Conservation (phyloP, 2,329 filamentous ascomycete species). For the Trichophyton mentagrophytes region DNA sequence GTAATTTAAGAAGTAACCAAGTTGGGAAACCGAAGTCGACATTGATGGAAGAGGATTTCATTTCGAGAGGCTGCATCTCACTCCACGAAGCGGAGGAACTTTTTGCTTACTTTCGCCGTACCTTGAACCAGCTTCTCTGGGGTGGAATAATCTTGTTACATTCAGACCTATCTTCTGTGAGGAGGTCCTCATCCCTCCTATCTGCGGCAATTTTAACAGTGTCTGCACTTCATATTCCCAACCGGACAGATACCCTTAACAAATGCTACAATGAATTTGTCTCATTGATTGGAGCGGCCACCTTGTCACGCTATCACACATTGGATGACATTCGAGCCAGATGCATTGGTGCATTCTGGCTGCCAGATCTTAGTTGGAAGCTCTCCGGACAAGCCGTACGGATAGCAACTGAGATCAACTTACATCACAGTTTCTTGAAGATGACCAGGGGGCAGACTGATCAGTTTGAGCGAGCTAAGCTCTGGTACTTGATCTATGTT, state of each 20-base stretch:
- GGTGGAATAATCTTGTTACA: slow-evolving; percentile 41
- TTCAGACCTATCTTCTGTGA: slow-evolving; percentile 38
- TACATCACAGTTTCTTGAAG: slow-evolving; percentile 43
- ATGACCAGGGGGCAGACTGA: slow-evolving; percentile 37
- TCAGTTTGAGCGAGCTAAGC: slow-evolving; percentile 43
- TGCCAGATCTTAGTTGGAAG: slow-evolving; percentile 51
- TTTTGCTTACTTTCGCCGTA: slow-evolving; percentile 39
- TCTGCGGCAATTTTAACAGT: slow-evolving; percentile 46
- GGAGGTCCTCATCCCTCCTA: slow-evolving; percentile 43
- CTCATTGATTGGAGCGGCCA: slow-evolving; percentile 43
- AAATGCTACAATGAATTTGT: slow-evolving; percentile 47
- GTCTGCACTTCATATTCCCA: slow-evolving; percentile 46
- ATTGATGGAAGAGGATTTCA: slow-evolving; percentile 37
- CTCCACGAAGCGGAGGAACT: slow-evolving; percentile 40
- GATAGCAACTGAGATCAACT: slow-evolving; percentile 45
- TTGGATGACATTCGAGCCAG: slow-evolving; percentile 48
- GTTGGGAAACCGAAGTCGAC: slow-evolving; percentile 26
- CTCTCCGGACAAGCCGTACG: slow-evolving; percentile 47
- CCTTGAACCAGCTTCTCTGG: slow-evolving; percentile 41
- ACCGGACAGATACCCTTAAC: slow-evolving; percentile 40
- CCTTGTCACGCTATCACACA: slow-evolving; percentile 46
- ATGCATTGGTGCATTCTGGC: slow-evolving; percentile 50
- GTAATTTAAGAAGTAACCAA: slow-evolving; percentile 29
- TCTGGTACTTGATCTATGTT: slow-evolving; percentile 53
- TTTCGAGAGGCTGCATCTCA: slow-evolving; percentile 37